Conservation (phyloP, 257 asterid genomes). For the Pogostemon cablin region DNA sequence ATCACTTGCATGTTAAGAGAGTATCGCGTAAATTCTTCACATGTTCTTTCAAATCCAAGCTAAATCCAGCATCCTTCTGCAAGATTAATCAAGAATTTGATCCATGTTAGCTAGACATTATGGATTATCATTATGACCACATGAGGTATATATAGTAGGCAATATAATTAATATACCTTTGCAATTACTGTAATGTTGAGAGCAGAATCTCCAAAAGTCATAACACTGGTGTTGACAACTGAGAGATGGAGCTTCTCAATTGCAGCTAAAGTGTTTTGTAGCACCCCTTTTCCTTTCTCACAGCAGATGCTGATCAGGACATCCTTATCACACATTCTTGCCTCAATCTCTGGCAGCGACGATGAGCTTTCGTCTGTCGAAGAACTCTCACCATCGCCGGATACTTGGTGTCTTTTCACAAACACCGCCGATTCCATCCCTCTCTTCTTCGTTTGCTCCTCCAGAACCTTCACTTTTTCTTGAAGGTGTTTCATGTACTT, state of each 20-base stretch:
- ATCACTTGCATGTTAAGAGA: constrained; percentile 30
- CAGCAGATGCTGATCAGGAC: constrained; percentile 68
- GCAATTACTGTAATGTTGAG: constrained; percentile 67
- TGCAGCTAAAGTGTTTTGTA: constrained; percentile 49
- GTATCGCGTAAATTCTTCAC: constrained; percentile 40
- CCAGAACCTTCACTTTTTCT: constrained; percentile 63
- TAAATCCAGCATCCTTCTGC: constrained; percentile 45
- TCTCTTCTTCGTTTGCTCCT: constrained; percentile 60
- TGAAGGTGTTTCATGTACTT: constrained; percentile 83
- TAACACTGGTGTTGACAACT: constrained; percentile 57
- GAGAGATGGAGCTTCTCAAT: constrained; percentile 65
- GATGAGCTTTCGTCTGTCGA: constrained; percentile 45
- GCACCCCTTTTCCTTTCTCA: constrained; percentile 62
- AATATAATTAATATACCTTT: constrained; percentile 47
- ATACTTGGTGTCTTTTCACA: constrained; percentile 49
- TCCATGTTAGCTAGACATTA: neutral
- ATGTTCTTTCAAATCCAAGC: constrained; percentile 42
- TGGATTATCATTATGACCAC: neutral
- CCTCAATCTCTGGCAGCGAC: constrained; percentile 69
- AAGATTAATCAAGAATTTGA: neutral
- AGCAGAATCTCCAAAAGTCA: constrained; percentile 65
- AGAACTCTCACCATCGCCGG: constrained; percentile 27
- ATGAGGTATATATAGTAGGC: neutral
- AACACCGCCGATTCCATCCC: constrained; percentile 51
- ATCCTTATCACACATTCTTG: constrained; percentile 50